phyloP scores from a whole-genome alignment of 2,329 filamentous ascomycete genomes.

The Neofusicoccum umdonicola region DNA sequence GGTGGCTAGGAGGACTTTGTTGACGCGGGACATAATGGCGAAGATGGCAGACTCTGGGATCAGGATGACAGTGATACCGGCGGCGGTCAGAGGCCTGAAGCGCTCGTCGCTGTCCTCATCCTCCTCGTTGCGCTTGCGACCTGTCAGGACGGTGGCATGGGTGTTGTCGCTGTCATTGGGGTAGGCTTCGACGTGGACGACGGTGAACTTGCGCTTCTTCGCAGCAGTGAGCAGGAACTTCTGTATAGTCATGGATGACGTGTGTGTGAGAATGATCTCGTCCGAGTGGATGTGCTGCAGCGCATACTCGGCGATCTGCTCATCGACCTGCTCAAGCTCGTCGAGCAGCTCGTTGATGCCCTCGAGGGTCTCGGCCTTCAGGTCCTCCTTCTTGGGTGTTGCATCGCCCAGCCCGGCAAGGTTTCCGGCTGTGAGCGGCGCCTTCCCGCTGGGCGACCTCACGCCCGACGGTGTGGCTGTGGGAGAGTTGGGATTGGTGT shows the following conservation, averaged over 20 bases:
- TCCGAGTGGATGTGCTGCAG: constrained; percentile 91
- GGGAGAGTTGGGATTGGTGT: constrained; percentile 48
- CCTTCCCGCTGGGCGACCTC: constrained; percentile 49
- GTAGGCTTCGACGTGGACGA: constrained; percentile 75
- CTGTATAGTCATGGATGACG: constrained; percentile 81
- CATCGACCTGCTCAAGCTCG: constrained; percentile 87
- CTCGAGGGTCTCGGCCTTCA: constrained; percentile 87
- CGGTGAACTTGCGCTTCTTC: constrained; percentile 84
- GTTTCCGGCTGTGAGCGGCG: constrained; percentile 33
- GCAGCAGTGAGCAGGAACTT: constrained; percentile 86
- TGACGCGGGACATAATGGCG: constrained; percentile 91
- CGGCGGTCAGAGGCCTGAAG: constrained; percentile 76
- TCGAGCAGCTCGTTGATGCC: constrained; percentile 96
- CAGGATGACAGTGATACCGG: constrained; percentile 78
- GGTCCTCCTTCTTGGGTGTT: constrained; percentile 47
- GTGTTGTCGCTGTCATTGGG: constrained; percentile 67
- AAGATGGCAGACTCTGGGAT: constrained; percentile 83
- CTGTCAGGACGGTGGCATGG: constrained; percentile 59
- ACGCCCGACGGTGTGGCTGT: constrained; percentile 38
- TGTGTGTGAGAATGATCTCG: constrained; percentile 87
- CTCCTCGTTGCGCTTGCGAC: constrained; percentile 43
- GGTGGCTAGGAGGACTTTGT: constrained; percentile 90
- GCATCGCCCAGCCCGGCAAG: constrained; percentile 41
- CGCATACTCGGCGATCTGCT: constrained; percentile 84
- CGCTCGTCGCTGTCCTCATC: constrained; percentile 52